Conservation (phyloP, 177 flowering plant species). For the Vitis hybrid region DNA sequence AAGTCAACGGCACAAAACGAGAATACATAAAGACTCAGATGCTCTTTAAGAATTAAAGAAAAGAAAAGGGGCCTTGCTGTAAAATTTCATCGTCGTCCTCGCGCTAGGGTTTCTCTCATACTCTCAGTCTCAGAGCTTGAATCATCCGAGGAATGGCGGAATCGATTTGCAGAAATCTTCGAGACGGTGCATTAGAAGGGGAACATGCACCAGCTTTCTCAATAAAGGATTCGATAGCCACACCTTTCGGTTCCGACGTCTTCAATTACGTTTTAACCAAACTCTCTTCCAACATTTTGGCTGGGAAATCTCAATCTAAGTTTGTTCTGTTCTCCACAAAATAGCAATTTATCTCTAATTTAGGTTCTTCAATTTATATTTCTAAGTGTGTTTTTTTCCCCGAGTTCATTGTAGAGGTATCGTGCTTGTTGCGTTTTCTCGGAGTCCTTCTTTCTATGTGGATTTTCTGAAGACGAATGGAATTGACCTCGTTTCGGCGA, state of each 20-base stretch:
- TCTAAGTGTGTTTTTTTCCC: not conserved
- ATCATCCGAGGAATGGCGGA: slow-evolving; percentile 58
- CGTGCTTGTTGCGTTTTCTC: slow-evolving; percentile 60
- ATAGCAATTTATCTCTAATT: not conserved
- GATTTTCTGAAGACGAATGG: slow-evolving; percentile 59
- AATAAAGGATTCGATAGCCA: slow-evolving; percentile 57
- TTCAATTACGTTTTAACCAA: slow-evolving; percentile 58
- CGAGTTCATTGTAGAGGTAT: slow-evolving; percentile 48
- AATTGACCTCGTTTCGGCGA: slow-evolving; percentile 29
- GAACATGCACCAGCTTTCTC: slow-evolving; percentile 87
- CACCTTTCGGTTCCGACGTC: slow-evolving; percentile 57
- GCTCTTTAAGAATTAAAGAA: not conserved
- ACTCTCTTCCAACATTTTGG: slow-evolving; percentile 48
- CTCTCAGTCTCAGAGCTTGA: not conserved
- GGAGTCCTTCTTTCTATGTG: slow-evolving; percentile 65
- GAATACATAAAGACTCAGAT: not conserved
- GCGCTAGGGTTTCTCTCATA: not conserved
- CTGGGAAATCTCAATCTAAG: slow-evolving; percentile 74
- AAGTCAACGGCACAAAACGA: too few species aligned
- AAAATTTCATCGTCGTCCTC: not conserved
- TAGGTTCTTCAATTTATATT: not conserved
- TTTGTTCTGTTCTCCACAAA: slow-evolving; percentile 12
- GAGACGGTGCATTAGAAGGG: slow-evolving; percentile 83
- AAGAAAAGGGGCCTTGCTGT: not conserved
- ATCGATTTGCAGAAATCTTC: slow-evolving; percentile 59